Percentiles rank a stretch among this genome's conserved stretches.
Evolutionary conservation across 768 basidiomycete genomes (phyloP).

Genomic region (Amanita fuliginea): DNA sequence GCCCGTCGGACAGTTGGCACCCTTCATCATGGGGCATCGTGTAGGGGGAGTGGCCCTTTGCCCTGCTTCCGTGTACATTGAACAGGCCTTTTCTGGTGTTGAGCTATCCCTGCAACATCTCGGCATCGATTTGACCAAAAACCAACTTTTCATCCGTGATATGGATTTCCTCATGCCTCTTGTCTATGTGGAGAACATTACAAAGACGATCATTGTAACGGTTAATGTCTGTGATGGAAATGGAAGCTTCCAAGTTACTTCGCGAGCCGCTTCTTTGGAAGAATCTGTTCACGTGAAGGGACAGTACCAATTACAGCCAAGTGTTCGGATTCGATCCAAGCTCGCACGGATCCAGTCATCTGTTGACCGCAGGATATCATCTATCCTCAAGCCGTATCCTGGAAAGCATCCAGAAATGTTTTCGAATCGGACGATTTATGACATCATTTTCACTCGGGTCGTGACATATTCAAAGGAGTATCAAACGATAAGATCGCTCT

Average conservation of each 20-base stretch:
- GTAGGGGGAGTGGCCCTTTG: constrained; percentile 47
- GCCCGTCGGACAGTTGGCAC: constrained; percentile 30
- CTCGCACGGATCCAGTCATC: constrained; percentile 25
- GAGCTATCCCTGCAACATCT: constrained; percentile 23
- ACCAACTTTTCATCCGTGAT: constrained; percentile 28
- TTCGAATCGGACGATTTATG: constrained; percentile 45
- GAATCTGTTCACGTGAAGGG: constrained; percentile 36
- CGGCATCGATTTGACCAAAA: constrained; percentile 14
- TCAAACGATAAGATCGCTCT: constrained; percentile 45
- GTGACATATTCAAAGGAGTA: constrained; percentile 52
- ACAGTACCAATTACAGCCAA: constrained; percentile 25
- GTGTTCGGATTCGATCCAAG: constrained; percentile 20
- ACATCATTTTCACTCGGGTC: constrained; percentile 57
- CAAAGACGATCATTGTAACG: constrained; percentile 25
- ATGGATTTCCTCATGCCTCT: constrained; percentile 45
- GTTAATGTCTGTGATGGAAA: neutral
- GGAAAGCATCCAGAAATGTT: constrained; percentile 31
- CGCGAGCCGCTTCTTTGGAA: constrained; percentile 20
- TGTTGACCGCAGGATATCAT: constrained; percentile 21
- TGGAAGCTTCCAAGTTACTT: constrained; percentile 21
- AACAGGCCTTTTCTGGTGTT: constrained; percentile 39
- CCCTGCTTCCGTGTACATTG: constrained; percentile 57
- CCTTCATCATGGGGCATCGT: constrained; percentile 43
- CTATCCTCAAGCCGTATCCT: constrained; percentile 17
- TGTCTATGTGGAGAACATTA: constrained; percentile 26